phyloP scores from a whole-genome alignment of 257 asterid species.

The Agastache rugosa region DNA sequence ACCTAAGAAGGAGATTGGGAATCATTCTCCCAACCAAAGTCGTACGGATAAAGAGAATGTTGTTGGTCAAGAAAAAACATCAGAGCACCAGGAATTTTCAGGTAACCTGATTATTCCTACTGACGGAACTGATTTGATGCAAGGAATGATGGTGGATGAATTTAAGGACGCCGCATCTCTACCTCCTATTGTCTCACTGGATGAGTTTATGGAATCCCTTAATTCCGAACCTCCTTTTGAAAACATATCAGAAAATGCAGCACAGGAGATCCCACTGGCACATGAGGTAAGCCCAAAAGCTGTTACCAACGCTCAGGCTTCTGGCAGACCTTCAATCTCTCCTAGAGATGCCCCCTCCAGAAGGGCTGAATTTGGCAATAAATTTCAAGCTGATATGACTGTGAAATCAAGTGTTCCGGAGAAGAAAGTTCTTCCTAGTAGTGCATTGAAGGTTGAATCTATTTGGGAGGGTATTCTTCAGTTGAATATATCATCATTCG shows the following conservation, averaged over 20 bases:
- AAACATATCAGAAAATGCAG: slow-evolving; percentile 59
- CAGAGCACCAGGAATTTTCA: slow-evolving; percentile 56
- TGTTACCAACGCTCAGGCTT: slow-evolving; percentile 33
- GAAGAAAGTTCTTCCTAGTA: slow-evolving; percentile 42
- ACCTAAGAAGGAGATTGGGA: slow-evolving; percentile 41
- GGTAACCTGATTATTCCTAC: slow-evolving; percentile 78
- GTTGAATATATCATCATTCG: slow-evolving; percentile 60
- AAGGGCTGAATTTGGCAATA: slow-evolving; percentile 42
- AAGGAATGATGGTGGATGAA: slow-evolving; percentile 94
- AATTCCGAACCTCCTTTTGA: slow-evolving; percentile 93
- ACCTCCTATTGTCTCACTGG: slow-evolving; percentile 93
- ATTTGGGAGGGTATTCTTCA: slow-evolving; percentile 83
- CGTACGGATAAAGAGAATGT: slow-evolving; percentile 46
- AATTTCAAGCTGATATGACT: slow-evolving; percentile 31
- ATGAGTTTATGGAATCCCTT: slow-evolving; percentile 97
- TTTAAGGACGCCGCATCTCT: slow-evolving; percentile 72
- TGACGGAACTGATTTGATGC: slow-evolving; percentile 94
- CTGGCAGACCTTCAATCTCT: slow-evolving; percentile 45
- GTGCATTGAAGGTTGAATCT: slow-evolving; percentile 43
- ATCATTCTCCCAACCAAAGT: slow-evolving; percentile 46
- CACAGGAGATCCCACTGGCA: slow-evolving; percentile 28
- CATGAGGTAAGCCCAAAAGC: slow-evolving; percentile 49
- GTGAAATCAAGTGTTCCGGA: slow-evolving; percentile 39
- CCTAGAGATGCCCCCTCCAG: slow-evolving; percentile 45
- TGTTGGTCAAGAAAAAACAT: slow-evolving; percentile 44